Percentiles rank a stretch among this genome's conserved stretches.
Evolutionary conservation across 2,329 filamentous ascomycete species (phyloP).

Genomic region (Xylariaceae sp.): DNA sequence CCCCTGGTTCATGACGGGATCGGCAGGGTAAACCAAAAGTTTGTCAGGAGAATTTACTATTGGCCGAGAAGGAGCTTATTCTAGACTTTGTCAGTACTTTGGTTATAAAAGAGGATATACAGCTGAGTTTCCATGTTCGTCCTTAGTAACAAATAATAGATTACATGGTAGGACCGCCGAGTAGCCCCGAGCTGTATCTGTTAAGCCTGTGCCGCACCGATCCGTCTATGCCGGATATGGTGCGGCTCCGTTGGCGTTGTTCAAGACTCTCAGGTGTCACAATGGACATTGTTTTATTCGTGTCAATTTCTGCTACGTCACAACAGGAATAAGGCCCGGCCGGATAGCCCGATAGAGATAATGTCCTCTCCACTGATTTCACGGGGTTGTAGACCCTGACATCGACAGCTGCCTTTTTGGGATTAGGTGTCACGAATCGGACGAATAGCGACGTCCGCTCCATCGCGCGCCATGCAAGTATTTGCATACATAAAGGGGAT

Average conservation of each 20-base stretch:
- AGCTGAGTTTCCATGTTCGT: slow-evolving; percentile 17
- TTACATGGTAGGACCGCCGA: slow-evolving; percentile 9
- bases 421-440: slow-evolving; percentile 22
- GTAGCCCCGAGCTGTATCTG: slow-evolving; percentile 11
- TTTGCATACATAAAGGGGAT: slow-evolving; percentile 17
- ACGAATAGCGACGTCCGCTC: slow-evolving; percentile 26
- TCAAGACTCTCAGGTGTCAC: slow-evolving; percentile 14
- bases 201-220: slow-evolving; percentile 4
- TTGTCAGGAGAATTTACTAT: slow-evolving; percentile 21
- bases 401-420: slow-evolving; percentile 35
- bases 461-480: slow-evolving; percentile 19
- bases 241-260: slow-evolving; percentile 16
- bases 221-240: slow-evolving; percentile 14
- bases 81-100: slow-evolving; percentile 7
- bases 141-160: neutral
- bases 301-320: slow-evolving; percentile 15
- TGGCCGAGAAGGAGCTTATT: slow-evolving; percentile 11
- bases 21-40: slow-evolving; percentile 12
- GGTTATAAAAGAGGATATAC: slow-evolving; percentile 14
- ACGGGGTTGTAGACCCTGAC: slow-evolving; percentile 31
- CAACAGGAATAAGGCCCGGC: slow-evolving; percentile 21
- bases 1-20: slow-evolving; percentile 12
- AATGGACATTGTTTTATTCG: slow-evolving; percentile 13
- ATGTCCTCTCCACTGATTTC: slow-evolving; percentile 23
- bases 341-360: slow-evolving; percentile 23